Evolutionary conservation across 2,329 filamentous ascomycete genomes (phyloP).

Genomic region (Cryoendolithus antarcticus): DNA sequence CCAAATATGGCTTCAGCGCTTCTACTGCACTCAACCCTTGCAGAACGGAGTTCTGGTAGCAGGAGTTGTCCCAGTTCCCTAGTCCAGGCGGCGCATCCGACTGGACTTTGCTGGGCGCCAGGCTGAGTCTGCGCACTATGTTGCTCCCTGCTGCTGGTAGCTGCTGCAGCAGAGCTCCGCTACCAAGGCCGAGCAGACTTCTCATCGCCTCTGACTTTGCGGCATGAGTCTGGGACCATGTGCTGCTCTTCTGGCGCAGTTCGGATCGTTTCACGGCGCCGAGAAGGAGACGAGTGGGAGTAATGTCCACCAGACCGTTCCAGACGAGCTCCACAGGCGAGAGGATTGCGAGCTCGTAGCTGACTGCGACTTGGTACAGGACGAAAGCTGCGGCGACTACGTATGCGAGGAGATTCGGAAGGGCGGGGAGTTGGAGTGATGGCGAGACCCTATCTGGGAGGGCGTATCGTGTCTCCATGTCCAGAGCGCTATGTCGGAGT

Average conservation of each 20-base stretch:
- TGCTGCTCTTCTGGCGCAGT: slow-evolving; percentile 14
- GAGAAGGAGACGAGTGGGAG: slow-evolving; percentile 47
- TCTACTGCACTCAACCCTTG: slow-evolving; percentile 57
- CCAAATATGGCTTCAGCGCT: slow-evolving; percentile 55
- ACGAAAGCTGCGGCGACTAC: slow-evolving; percentile 18
- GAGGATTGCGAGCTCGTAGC: slow-evolving; percentile 22
- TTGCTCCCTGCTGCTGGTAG: slow-evolving; percentile 21
- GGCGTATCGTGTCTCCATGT: no score
- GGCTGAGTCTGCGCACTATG: slow-evolving; percentile 19
- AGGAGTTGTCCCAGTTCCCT: slow-evolving; percentile 88
- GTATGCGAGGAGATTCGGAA: slow-evolving; percentile 7
- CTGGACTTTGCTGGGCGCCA: slow-evolving; percentile 10
- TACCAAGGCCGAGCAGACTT: slow-evolving; percentile 27
- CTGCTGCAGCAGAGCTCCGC: slow-evolving; percentile 25
- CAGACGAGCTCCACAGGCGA: slow-evolving; percentile 42
- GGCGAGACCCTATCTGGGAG: background rate
- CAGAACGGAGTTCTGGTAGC: slow-evolving; percentile 93
- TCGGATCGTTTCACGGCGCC: slow-evolving; percentile 34
- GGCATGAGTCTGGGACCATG: slow-evolving; percentile 21
- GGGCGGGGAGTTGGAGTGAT: background rate
- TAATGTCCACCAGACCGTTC: slow-evolving; percentile 46
- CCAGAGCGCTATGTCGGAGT: no score
- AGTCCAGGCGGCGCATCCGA: slow-evolving; percentile 46
- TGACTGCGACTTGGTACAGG: slow-evolving; percentile 18
- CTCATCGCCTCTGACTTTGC: slow-evolving; percentile 27